Evolutionary conservation across 805 yeast species (phyloP).

Genomic region (Candida xyloterini): DNA sequence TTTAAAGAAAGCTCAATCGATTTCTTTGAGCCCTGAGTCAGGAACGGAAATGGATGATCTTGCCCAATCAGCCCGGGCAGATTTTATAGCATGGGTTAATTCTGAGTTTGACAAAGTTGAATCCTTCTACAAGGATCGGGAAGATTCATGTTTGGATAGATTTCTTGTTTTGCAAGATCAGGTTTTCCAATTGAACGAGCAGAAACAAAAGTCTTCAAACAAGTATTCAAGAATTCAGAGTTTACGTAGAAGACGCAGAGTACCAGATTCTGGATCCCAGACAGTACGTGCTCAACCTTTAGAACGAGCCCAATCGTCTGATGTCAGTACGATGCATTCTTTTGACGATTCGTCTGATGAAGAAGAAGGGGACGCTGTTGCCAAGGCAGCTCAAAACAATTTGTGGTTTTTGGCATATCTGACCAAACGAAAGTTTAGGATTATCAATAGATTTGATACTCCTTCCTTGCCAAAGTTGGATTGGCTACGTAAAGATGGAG

Average conservation of each 20-base stretch:
- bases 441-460: constrained; percentile 36
- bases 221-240: constrained; percentile 12
- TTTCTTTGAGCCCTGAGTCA: constrained; percentile 2
- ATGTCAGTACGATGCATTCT: constrained; percentile 1
- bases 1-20: constrained; percentile 18
- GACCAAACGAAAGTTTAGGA: constrained; percentile 27
- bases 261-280: not conserved
- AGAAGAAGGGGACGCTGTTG: constrained; percentile 10
- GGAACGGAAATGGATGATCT: constrained; percentile 32
- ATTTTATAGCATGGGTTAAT: constrained; percentile 69
- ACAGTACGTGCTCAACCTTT: not conserved
- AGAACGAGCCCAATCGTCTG: constrained; percentile 3
- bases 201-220: constrained; percentile 33
- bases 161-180: constrained; percentile 66
- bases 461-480: constrained; percentile 41
- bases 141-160: constrained; percentile 56
- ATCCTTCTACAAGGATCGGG: constrained; percentile 56
- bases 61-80: constrained; percentile 38
- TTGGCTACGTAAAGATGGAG: constrained; percentile 31
- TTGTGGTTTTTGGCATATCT: constrained; percentile 21
- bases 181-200: constrained; percentile 59
- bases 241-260: constrained; percentile 11
- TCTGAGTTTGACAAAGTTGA: constrained; percentile 58
- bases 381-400: constrained; percentile 9
- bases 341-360: constrained; percentile 16